Evolutionary conservation across 345 rosid species (phyloP), one percentile per base, ranked within the genome.

Genomic region (Cardamine occulta): DNA sequence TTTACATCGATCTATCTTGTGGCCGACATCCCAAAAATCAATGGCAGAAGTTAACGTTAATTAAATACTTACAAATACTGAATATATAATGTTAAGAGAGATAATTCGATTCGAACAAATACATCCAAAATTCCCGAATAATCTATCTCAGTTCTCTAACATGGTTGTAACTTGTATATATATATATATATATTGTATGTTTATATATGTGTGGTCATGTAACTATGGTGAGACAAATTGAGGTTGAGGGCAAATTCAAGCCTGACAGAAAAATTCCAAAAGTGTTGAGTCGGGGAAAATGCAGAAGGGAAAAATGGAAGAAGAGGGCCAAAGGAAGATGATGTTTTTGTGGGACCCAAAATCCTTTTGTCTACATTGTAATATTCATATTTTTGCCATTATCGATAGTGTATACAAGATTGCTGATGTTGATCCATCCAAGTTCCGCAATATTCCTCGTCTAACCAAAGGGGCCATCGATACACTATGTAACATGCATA

Each of bases 261-360:
- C 66, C 77, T 78, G 81, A 39, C 77, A 72, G 60, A 57, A 59
- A 72, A 78, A 66, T 59, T 72, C 77, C 74, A 72, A 78, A 77
- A 58, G 68, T 39, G 40, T 51, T 77, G 63, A 63, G 72, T 70
- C 72, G 74, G 47, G 74, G 28, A 31, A 39, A 21, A 44, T 70
- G 35, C 67, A 71, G 60, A 64, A 48, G 72, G 48, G 9, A 57
- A 57, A 49, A 49, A 21, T 63, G n/a, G 32, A 29, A 72, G 47
- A 75, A 75, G 48, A 61, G 15, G 10, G 0, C 10, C 66, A 77
- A 24, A 39, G 72, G 61, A 72, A 65, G 77, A 72, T 72, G 69
- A 59, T 73, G 74, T 60, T 72, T 47, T 42, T 13, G 8, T 58
- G 26, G 81, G 58, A 42, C 74, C 81, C 56, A 42, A 21, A 40